A percentile compares a stretch with the other conserved stretches of the same genome.
Evolutionary conservation across 352 stramenopile genomes (phyloP).

Genomic region (Achlya hypogyna): DNA sequence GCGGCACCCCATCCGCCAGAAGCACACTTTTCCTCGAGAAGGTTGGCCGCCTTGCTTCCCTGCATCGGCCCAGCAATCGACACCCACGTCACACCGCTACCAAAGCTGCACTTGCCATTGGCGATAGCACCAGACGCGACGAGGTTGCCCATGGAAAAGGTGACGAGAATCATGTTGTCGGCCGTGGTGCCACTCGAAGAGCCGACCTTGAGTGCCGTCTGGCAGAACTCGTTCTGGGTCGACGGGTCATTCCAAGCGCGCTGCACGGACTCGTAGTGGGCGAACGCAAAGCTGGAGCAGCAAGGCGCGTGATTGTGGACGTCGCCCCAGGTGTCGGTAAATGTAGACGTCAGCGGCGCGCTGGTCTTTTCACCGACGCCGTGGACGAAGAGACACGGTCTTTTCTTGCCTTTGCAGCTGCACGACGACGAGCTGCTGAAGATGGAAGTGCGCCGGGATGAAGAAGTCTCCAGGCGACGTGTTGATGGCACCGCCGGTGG

Average conservation of each 20-base stretch:
- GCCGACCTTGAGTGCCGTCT: constrained; percentile 17
- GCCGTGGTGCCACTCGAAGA: constrained; percentile 15
- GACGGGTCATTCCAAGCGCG: constrained; percentile 23
- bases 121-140: constrained; percentile 23
- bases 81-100: constrained; percentile 30
- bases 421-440: background rate
- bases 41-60: constrained; percentile 23
- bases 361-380: constrained; percentile 32
- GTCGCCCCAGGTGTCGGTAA: constrained; percentile 22
- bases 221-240: constrained; percentile 22
- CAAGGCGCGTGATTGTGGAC: constrained; percentile 22
- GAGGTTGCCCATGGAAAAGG: constrained; percentile 43
- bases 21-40: background rate
- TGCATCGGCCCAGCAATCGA: constrained; percentile 28
- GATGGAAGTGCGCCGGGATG: background rate
- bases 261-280: constrained; percentile 23
- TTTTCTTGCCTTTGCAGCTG: constrained; percentile 5
- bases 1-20: background rate
- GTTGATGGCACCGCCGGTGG: background rate
- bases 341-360: background rate
- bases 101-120: constrained; percentile 25
- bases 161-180: constrained; percentile 27
- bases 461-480: background rate
- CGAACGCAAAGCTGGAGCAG: constrained; percentile 25
- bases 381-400: constrained; percentile 33